Base-by-base conservation (phyloP, 1,284 basidiomycete genomes). In the Neotropicomus parvogracilis region DNA sequence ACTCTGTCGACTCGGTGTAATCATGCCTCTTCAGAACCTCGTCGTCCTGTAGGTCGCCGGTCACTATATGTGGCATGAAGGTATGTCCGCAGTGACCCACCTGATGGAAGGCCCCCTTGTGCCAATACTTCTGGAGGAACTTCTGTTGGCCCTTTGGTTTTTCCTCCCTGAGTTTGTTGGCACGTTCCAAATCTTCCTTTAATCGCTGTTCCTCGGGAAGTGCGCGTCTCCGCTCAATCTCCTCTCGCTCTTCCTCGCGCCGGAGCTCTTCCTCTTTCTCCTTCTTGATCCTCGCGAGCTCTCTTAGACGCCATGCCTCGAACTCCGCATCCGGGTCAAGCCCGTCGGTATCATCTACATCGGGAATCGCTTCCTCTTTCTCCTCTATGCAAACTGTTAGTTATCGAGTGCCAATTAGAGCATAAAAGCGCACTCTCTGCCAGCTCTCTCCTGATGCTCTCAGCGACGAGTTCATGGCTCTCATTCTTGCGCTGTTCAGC, bases 51-150 rank as follows among this genome's bases (percentile, higher is more conserved):
- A 53, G 40, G 46, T 21, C 6, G 37, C 14, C 16, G 17, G 36
- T 66, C 40, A 67, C 20, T 33, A 44, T 38, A 36, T 32, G 24
- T 26, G 19, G 28, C 34, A 17, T 16, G 7, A 14, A 21, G 17
- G 29, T 44, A 5, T 13, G 9, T 28, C 34, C 24, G n/a, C 14
- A 39, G 13, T 24, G 9, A 66, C 74, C 20, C 51, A 88, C 91
- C 78, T 91, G 91, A 69, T 97, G 94, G 77, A 99, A 99, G 50
- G 94, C 95, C 60, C 97, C 97, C 71, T 97, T 98, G 75, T 99
- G 97, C 82, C 94, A 98, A 67, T 97, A 99, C 71, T 97, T 98
- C 67, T 99, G 94, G 60, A 98, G 70, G 73, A 99, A 98, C 59
- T 85, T 89, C 66, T 94, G 90, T 54, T 89, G 77, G 3, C 91